Conservation (phyloP, 2,329 filamentous ascomycete species). For the Hymenotorrendiella dingleyae region DNA sequence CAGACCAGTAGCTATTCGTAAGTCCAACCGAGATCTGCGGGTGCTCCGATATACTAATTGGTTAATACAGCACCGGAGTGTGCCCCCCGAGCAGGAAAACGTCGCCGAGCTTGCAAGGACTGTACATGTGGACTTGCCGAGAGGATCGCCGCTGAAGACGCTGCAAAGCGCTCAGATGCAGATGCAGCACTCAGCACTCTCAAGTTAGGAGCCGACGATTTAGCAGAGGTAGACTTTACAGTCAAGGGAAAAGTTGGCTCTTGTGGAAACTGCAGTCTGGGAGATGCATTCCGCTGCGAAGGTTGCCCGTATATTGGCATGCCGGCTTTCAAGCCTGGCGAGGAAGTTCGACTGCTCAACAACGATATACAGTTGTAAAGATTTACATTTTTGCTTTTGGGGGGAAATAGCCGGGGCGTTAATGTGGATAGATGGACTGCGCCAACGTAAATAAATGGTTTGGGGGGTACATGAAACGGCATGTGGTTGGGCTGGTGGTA, state of each 20-base stretch:
- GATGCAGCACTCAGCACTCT: constrained; percentile 59
- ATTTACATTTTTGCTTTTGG: constrained; percentile 3
- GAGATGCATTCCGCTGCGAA: constrained; percentile 78
- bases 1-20: constrained; percentile 73
- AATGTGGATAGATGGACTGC: not conserved
- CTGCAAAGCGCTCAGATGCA: constrained; percentile 56
- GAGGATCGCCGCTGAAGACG: constrained; percentile 80
- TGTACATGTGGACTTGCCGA: constrained; percentile 92
- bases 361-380: constrained; percentile 76
- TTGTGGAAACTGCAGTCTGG: constrained; percentile 89
- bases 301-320: constrained; percentile 81
- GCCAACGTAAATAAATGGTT: not conserved
- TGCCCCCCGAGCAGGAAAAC: constrained; percentile 78
- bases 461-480: no score
- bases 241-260: constrained; percentile 95
- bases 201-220: constrained; percentile 69
- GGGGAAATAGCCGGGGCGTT: not conserved
- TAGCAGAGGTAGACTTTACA: constrained; percentile 91
- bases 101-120: constrained; percentile 93
- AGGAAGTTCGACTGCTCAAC: constrained; percentile 84
- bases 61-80: constrained; percentile 68
- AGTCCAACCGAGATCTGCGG: no score
- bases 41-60: constrained; percentile 10
- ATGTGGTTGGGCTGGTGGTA: no score
- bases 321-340: constrained; percentile 93